Percentiles rank a stretch among this genome's conserved stretches.
phyloP scores from a whole-genome alignment of 1,139 yeast species.

The Meyerozyma sp. region DNA sequence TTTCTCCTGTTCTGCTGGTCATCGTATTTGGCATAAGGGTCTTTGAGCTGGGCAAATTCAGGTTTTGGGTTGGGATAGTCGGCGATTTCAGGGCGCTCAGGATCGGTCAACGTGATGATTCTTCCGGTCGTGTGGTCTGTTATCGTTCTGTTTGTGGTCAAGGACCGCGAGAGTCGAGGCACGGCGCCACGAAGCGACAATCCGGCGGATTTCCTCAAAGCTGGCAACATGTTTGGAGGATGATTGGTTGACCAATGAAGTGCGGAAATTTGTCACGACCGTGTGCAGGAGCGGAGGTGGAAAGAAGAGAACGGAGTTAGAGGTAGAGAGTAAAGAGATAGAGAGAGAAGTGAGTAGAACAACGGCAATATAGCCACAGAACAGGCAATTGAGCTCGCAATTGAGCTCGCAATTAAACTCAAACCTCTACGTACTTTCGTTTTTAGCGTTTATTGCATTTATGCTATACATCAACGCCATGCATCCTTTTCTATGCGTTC shows the following conservation, averaged over 20 bases:
- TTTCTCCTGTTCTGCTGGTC: conserved; percentile 82
- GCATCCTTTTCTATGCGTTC: neutral
- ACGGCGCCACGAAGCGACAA: neutral
- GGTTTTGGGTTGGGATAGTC: conserved; percentile 35
- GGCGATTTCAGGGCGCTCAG: conserved; percentile 39
- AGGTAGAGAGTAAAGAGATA: neutral
- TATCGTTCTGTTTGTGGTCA: conserved; percentile 35
- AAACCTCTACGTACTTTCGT: too few relatives aligned
- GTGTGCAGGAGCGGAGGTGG: neutral
- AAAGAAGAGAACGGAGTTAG: neutral
- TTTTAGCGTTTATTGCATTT: too few relatives aligned
- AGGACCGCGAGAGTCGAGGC: conserved; percentile 13
- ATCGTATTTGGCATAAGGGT: conserved; percentile 70
- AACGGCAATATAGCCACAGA: neutral
- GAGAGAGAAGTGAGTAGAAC: too few relatives aligned
- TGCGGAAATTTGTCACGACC: neutral
- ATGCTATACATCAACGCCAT: neutral
- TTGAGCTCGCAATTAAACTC: too few relatives aligned
- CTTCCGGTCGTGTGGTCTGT: conserved; percentile 39
- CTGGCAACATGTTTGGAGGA: neutral
- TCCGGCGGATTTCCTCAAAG: neutral
- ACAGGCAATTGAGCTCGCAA: neutral
- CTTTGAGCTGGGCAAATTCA: conserved; percentile 57
- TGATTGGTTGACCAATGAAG: conserved; percentile 5
- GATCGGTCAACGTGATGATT: conserved; percentile 39